Base-by-base conservation (phyloP, 306 rosid genomes). In the Canavalia gladiata region DNA sequence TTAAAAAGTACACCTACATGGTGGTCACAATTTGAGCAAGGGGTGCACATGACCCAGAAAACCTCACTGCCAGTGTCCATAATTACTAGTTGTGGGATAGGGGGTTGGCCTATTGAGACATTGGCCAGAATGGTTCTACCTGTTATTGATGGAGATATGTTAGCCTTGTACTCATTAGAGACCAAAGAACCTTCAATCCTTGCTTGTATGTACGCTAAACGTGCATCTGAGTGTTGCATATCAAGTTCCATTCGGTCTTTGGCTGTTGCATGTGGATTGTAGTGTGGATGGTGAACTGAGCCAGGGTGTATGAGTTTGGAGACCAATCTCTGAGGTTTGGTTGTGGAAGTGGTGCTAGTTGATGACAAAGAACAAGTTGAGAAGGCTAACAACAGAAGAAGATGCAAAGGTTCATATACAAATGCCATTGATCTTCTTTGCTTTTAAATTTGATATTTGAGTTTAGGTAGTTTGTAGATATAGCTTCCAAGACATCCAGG, bases 31-130 rank as follows among this genome's bases (percentile, higher is more conserved):
- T 78, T 78, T 63, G 80, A 41, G 88, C 90, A 87, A 81, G 89
- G 89, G 49, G 41, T 47, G 83, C 92, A 87, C 82, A 85, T 86
- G n/a, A 83, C 5, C 92, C 92, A 89, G 6, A 83, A 69, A 5
- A 69, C 2, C 18, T 12, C 31, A 71, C 89, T 86, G 31, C 55
- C 88, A 0, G 89, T 88, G 83, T 88, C 91, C 54, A 87, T 9
- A 0, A 68, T 10, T 28, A 81, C 50, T 68, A 89, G 83, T 43
- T 89, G 89, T 68, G 87, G 83, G 34, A 52, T 11, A 1, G 89
- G 87, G 12, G 90, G 89, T n/a, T 83, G 84, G 37, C 92, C 92
- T 13, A 87, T 52, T 34, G 92, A 87, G 81, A 87, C 5, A 47
- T 83, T 87, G 34, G 82, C 90, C 8, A 78, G 12, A 7, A 87